phyloP scores from a whole-genome alignment of 2,329 filamentous ascomycete genomes.

The Penicillium thymicola region DNA sequence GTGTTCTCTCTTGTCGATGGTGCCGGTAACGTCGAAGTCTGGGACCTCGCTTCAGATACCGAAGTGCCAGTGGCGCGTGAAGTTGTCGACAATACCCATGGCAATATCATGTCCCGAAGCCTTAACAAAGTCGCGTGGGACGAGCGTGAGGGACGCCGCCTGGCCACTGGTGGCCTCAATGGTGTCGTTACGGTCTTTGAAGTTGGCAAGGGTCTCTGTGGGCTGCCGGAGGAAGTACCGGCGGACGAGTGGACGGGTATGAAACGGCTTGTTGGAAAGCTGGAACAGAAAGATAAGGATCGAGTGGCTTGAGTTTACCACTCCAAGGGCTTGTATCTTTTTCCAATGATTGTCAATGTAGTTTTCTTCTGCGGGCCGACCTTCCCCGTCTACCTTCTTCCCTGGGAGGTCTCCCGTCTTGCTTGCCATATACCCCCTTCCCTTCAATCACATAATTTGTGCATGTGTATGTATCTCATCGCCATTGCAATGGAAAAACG shows the following conservation, averaged over 20 bases:
- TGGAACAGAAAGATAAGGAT: constrained; percentile 55
- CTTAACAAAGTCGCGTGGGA: constrained; percentile 97
- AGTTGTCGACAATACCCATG: constrained; percentile 53
- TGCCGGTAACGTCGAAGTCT: constrained; percentile 85
- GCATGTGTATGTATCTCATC: constrained; percentile 10
- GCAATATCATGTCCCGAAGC: constrained; percentile 72
- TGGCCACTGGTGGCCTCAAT: constrained; percentile 90
- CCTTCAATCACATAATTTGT: constrained; percentile 18
- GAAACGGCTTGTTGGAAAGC: constrained; percentile 78
- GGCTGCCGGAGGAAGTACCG: constrained; percentile 77
- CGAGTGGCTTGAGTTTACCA: constrained; percentile 27
- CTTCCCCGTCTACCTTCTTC: constrained; percentile 10
- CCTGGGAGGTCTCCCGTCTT: constrained; percentile 10
- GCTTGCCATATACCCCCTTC: constrained; percentile 27
- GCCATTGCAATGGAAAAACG: neutral
- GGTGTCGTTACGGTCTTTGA: constrained; percentile 90
- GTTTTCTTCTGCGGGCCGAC: constrained; percentile 11
- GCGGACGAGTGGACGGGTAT: constrained; percentile 90
- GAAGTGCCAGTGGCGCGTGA: constrained; percentile 80
- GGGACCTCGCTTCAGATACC: constrained; percentile 88
- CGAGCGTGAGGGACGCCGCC: constrained; percentile 75
- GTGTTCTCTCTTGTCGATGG: constrained; percentile 95
- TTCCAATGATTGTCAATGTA: constrained; percentile 6
- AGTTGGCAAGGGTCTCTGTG: constrained; percentile 71
- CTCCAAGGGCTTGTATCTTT: neutral